Evolutionary conservation across 768 basidiomycete genomes (phyloP).

Genomic region (Russula dissimulans): DNA sequence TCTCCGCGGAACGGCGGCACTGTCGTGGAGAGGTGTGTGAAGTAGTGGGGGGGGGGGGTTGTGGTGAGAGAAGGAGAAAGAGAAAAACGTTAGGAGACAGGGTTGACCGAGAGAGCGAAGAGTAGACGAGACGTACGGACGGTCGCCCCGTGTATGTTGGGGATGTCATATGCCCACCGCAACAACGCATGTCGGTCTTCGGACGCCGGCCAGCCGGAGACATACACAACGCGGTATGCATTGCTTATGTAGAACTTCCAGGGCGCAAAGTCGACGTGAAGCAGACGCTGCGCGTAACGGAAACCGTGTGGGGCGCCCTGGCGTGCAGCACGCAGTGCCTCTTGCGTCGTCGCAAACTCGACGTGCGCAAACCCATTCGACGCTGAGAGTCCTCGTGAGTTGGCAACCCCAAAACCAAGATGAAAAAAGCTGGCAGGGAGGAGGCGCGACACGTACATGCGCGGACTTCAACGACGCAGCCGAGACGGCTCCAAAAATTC

Average conservation of each 20-base stretch:
- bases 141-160: not conserved
- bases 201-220: constrained; percentile 2
- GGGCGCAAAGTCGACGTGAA: constrained; percentile 4
- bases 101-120: not conserved
- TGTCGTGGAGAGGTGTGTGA: not conserved
- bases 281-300: constrained; percentile 1
- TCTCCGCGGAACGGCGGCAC: not conserved
- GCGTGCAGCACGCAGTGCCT: constrained; percentile 1
- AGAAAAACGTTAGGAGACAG: too few relatives aligned
- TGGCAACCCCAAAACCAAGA: too few relatives aligned
- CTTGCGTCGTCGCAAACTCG: constrained; percentile 11
- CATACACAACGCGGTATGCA: not conserved
- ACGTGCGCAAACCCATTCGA: constrained; percentile 9
- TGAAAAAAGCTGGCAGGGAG: not conserved
- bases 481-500: constrained; percentile 14
- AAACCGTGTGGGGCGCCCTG: constrained; percentile 8
- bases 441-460: not conserved
- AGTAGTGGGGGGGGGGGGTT: too few relatives aligned
- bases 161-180: constrained; percentile 2
- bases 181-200: not conserved
- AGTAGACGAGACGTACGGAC: not conserved
- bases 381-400: not conserved
- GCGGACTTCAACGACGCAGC: constrained; percentile 14
- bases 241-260: not conserved
- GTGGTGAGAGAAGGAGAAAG: too few relatives aligned